These are phyloP conservation scores for Pseudogymnoascus sp. DNA, from an alignment of 2,329 filamentous ascomycete species.

Conservation along the genomic window DNA sequence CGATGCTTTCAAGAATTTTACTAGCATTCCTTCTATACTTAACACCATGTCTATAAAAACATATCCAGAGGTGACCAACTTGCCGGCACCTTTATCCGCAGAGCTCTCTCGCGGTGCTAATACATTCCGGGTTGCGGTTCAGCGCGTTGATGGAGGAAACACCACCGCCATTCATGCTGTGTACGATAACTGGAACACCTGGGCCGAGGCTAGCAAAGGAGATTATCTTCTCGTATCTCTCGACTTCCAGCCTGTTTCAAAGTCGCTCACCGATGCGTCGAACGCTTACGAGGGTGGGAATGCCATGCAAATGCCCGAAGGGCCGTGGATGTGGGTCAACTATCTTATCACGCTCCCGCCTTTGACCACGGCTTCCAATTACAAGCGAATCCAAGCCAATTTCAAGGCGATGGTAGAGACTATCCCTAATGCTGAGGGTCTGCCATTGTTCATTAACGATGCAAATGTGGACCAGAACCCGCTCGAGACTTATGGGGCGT, in stretches of 20 bases:
- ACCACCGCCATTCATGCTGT: slow-evolving; percentile 11
- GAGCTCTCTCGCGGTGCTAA: slow-evolving; percentile 28
- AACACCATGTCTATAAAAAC: slow-evolving; percentile 26
- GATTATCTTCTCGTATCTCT: slow-evolving; percentile 23
- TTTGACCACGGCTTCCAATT: slow-evolving; percentile 21
- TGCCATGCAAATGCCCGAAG: slow-evolving; percentile 31
- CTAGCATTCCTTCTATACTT: slow-evolving; percentile 26
- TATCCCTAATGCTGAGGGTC: slow-evolving; percentile 23
- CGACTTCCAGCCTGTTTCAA: slow-evolving; percentile 27
- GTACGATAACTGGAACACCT: slow-evolving; percentile 24
- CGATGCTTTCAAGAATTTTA: slow-evolving; percentile 29
- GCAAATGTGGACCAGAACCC: slow-evolving; percentile 14
- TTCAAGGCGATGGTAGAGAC: slow-evolving; percentile 27
- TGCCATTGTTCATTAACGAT: slow-evolving; percentile 29
- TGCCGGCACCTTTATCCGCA: slow-evolving; percentile 27
- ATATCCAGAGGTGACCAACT: slow-evolving; percentile 29
- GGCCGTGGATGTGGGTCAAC: slow-evolving; percentile 29
- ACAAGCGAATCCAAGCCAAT: slow-evolving; percentile 26
- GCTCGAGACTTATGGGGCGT: slow-evolving; percentile 19
- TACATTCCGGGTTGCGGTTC: slow-evolving; percentile 30
- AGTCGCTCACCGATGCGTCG: slow-evolving; percentile 28
- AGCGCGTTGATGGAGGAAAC: slow-evolving; percentile 23
- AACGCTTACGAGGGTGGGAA: slow-evolving; percentile 28
- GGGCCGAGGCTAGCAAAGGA: slow-evolving; percentile 28
- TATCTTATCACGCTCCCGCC: slow-evolving; percentile 26